phyloP scores from a whole-genome alignment of 169 alveolate species.

The Plasmodium sp. region DNA sequence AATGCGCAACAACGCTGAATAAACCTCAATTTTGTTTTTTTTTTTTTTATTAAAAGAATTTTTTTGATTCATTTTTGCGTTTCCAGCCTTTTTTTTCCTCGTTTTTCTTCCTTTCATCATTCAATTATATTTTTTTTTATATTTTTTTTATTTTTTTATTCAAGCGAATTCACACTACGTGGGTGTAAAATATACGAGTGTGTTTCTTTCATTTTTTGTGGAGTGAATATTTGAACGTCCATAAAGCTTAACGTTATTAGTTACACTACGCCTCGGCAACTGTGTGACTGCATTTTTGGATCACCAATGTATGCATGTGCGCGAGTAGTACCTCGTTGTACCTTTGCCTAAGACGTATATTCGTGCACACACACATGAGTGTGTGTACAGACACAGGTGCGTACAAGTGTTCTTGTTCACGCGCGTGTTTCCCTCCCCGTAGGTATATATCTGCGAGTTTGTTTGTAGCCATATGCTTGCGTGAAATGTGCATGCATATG shows the following conservation, averaged over 20 bases:
- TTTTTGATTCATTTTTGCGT: not conserved
- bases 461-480: not conserved
- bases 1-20: not conserved
- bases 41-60: not conserved
- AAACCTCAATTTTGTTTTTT: not conserved
- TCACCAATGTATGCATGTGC: not conserved
- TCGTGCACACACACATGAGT: not conserved
- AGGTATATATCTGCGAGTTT: slow-evolving; percentile 1
- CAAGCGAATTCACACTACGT: not conserved
- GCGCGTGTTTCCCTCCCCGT: not conserved
- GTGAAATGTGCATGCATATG: not conserved
- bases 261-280: not conserved
- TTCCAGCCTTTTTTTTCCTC: not conserved
- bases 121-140: not conserved
- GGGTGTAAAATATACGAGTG: not conserved
- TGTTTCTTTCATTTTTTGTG: not conserved
- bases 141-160: not conserved
- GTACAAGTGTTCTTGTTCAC: not conserved
- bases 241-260: not conserved
- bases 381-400: not conserved
- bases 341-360: not conserved
- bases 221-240: not conserved
- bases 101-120: not conserved
- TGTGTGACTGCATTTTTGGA: not conserved
- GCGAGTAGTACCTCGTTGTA: not conserved